phyloP scores from a whole-genome alignment of 148 eudicot species.

The Persicaria maculosa region DNA sequence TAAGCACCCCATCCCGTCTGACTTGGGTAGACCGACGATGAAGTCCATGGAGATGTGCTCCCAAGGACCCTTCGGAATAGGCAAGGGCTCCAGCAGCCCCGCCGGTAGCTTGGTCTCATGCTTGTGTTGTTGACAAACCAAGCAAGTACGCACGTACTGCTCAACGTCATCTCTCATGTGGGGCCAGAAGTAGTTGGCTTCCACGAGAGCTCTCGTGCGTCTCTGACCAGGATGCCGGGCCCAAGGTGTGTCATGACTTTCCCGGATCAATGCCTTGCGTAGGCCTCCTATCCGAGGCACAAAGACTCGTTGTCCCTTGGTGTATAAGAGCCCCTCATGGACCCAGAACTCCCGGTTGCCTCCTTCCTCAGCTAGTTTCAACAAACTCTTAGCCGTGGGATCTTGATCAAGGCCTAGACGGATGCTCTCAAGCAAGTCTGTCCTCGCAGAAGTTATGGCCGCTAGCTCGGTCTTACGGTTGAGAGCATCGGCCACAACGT shows the following conservation, averaged over 20 bases:
- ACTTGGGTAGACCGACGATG: neutral
- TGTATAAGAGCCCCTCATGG: neutral
- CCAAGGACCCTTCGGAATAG: no score
- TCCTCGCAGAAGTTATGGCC: neutral
- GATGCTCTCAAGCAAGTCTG: neutral
- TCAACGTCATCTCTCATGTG: neutral
- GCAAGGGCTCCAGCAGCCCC: no score
- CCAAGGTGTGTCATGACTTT: neutral
- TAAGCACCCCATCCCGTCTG: neutral
- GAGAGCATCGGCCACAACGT: neutral
- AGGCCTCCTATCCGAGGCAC: neutral
- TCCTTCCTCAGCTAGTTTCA: neutral
- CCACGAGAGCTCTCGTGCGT: neutral
- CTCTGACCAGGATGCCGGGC: neutral
- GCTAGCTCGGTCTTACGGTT: neutral
- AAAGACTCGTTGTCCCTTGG: neutral
- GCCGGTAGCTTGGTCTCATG: no score
- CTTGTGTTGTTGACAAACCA: neutral
- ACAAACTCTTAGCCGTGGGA: neutral
- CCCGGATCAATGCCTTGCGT: neutral
- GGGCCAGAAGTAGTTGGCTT: neutral
- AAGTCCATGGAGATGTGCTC: neutral
- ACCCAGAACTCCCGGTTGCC: neutral
- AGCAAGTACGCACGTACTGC: neutral
- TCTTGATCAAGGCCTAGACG: neutral